A percentile compares a stretch with the other conserved stretches of the same genome.
Evolutionary conservation across 257 asterid genomes (phyloP).

Genomic region (Primulina eburnea): DNA sequence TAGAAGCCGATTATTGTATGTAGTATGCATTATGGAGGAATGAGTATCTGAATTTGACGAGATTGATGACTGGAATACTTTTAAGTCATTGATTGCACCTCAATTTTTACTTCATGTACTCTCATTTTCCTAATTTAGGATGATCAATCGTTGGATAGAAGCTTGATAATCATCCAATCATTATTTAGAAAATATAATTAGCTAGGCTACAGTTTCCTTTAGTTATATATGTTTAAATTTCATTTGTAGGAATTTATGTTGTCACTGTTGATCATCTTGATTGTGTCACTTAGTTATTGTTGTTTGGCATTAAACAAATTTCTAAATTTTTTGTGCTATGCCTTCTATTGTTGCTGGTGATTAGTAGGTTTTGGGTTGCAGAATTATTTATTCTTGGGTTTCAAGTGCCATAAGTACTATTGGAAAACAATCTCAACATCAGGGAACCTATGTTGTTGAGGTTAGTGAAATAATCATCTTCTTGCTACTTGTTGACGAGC

Average conservation of each 20-base stretch:
- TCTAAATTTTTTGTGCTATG: neutral
- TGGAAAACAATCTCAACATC: slow-evolving; percentile 52
- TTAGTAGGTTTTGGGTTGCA: slow-evolving; percentile 80
- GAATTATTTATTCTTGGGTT: slow-evolving; percentile 78
- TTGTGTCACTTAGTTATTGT: neutral
- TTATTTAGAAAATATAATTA: neutral
- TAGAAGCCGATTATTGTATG: neutral
- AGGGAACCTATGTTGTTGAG: slow-evolving; percentile 50
- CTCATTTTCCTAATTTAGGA: neutral
- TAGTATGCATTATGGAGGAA: neutral
- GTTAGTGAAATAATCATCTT: slow-evolving; percentile 36
- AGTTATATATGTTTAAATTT: neutral
- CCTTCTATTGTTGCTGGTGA: slow-evolving; percentile 44
- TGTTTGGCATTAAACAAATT: neutral
- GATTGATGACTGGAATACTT: neutral
- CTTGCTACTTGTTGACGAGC: slow-evolving; percentile 2
- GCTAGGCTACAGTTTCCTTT: neutral
- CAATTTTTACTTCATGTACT: neutral
- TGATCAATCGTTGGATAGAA: neutral
- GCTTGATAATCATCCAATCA: neutral
- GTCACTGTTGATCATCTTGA: neutral
- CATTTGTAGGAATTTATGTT: neutral
- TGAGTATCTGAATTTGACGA: neutral
- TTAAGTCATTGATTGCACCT: neutral
- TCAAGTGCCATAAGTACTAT: slow-evolving; percentile 57